These are phyloP conservation scores for Pichia sp. DNA, from an alignment of 1,139 yeast species.

Conservation along the genomic window DNA sequence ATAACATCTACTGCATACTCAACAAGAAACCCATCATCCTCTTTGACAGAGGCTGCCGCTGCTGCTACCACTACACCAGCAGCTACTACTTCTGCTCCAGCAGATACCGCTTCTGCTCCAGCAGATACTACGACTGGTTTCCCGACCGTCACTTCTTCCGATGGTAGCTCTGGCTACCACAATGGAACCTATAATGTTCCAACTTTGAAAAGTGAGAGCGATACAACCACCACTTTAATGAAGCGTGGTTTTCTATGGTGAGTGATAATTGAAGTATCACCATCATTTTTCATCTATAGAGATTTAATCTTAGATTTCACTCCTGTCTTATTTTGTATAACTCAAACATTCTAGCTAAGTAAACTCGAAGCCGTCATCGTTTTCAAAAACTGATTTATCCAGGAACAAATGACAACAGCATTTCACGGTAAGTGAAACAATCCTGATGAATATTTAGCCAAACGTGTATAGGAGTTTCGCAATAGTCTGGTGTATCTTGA, in stretches of 20 bases:
- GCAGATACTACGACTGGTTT: not conserved
- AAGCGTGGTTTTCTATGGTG: slow-evolving; percentile 11
- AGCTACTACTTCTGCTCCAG: not conserved
- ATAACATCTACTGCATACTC: slow-evolving; percentile 9
- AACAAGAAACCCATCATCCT: not conserved
- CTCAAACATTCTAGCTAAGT: not conserved
- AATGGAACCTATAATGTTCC: slow-evolving; percentile 9
- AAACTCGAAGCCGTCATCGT: not conserved
- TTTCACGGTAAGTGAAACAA: too few species aligned
- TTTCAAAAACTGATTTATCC: too few species aligned
- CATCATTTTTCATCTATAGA: not conserved
- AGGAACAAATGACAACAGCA: too few species aligned
- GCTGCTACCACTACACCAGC: not conserved
- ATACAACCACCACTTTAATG: not conserved
- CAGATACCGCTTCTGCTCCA: not conserved
- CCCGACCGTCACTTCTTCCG: not conserved
- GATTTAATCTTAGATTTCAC: not conserved
- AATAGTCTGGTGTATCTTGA: not conserved
- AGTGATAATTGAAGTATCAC: slow-evolving; percentile 5
- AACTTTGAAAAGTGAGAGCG: not conserved
- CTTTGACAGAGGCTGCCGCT: not conserved
- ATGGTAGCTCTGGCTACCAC: slow-evolving; percentile 4
- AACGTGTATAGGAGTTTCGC: too few species aligned
- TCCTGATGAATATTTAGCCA: too few species aligned
- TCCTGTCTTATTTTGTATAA: not conserved